These are phyloP conservation scores for Pistacia atlantica DNA, from an alignment of 345 rosid species.

Conservation along the genomic window DNA sequence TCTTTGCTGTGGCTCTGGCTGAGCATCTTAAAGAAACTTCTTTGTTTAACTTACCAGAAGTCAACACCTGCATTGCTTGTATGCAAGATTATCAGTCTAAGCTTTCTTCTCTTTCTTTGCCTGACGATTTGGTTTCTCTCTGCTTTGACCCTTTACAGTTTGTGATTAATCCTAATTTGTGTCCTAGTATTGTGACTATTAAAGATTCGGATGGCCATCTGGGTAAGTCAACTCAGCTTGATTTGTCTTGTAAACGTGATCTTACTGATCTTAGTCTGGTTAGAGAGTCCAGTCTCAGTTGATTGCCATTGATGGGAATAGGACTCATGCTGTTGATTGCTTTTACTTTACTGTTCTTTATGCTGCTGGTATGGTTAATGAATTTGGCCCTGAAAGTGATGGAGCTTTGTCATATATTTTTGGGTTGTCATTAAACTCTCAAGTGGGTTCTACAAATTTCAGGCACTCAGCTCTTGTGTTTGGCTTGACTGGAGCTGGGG, in stretches of 20 bases:
- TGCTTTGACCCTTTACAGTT: slow-evolving; percentile 65
- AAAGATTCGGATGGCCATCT: slow-evolving; percentile 63
- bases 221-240: slow-evolving; percentile 52
- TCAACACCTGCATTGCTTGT: slow-evolving; percentile 59
- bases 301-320: slow-evolving; percentile 51
- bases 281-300: slow-evolving; percentile 44
- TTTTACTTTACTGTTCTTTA: slow-evolving; percentile 65
- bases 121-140: slow-evolving; percentile 43
- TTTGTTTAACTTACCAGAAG: slow-evolving; percentile 56
- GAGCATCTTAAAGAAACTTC: slow-evolving; percentile 61
- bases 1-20: slow-evolving; percentile 56
- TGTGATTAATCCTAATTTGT: slow-evolving; percentile 43
- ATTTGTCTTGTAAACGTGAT: slow-evolving; percentile 63
- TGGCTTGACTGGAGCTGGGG: slow-evolving; percentile 67
- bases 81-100: slow-evolving; percentile 55
- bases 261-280: slow-evolving; percentile 60
- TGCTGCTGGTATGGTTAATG: slow-evolving; percentile 77
- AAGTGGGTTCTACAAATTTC: slow-evolving; percentile 27
- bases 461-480: slow-evolving; percentile 50
- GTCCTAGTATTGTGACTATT: slow-evolving; percentile 53
- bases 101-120: slow-evolving; percentile 55
- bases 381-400: slow-evolving; percentile 73
- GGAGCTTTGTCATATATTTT: slow-evolving; percentile 65
- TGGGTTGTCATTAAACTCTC: slow-evolving; percentile 44
- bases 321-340: slow-evolving; percentile 46